These are phyloP conservation scores for Haberlea rhodopensis DNA, from an alignment of 257 asterid species.

Conservation along the genomic window DNA sequence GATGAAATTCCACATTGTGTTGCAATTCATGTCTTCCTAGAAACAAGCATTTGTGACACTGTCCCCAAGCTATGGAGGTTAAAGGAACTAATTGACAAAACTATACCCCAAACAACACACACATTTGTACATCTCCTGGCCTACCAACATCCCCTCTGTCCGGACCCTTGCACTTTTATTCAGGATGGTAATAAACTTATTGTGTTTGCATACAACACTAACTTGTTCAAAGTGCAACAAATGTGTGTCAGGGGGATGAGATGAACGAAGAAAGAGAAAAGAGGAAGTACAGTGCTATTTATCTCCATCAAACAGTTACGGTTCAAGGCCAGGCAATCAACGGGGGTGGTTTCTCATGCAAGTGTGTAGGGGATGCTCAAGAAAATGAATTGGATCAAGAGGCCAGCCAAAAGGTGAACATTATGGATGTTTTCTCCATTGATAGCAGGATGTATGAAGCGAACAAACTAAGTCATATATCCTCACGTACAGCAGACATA, in stretches of 20 bases:
- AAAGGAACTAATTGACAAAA: not conserved
- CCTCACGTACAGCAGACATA: not conserved
- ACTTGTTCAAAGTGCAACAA: not conserved
- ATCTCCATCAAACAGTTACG: constrained; percentile 1
- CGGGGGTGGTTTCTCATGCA: not conserved
- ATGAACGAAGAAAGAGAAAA: constrained; percentile 8
- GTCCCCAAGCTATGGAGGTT: too few species aligned
- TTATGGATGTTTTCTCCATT: not conserved
- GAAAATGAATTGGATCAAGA: constrained; percentile 11
- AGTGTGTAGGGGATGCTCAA: constrained; percentile 2
- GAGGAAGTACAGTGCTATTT: not conserved
- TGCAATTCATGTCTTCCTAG: constrained; percentile 11
- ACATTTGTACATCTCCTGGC: not conserved
- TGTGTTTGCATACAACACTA: not conserved
- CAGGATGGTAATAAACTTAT: not conserved
- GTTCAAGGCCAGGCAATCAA: not conserved
- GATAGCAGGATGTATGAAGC: not conserved
- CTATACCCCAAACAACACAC: not conserved
- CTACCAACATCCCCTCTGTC: not conserved
- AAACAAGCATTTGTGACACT: constrained; percentile 1
- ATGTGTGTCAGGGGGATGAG: not conserved
- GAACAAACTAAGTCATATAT: not conserved
- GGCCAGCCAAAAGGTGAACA: constrained; percentile 13
- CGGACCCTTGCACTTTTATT: not conserved
- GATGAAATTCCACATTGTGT: not conserved